Percentiles rank a stretch among this genome's conserved stretches.
Evolutionary conservation across 2,329 filamentous ascomycete species (phyloP).

Genomic region (Arachnomyces sp.): DNA sequence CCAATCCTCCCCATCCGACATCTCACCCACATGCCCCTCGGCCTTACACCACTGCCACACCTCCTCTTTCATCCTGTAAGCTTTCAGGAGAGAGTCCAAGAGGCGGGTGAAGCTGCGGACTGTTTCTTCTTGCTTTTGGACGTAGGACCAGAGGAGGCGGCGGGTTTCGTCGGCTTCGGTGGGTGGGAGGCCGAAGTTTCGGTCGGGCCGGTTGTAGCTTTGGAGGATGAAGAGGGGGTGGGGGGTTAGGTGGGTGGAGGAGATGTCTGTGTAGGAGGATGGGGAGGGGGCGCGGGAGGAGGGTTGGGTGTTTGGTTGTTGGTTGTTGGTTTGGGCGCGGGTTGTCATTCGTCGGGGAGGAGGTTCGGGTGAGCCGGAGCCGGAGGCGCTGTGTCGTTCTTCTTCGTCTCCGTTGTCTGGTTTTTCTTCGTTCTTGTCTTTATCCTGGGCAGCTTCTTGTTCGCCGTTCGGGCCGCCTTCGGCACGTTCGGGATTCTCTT

Average conservation of each 20-base stretch:
- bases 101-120: constrained; percentile 51
- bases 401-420: constrained; percentile 27
- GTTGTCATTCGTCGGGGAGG: constrained; percentile 41
- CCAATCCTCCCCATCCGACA: constrained; percentile 64
- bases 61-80: constrained; percentile 52
- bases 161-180: constrained; percentile 57
- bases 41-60: constrained; percentile 56
- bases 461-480: constrained; percentile 10
- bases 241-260: constrained; percentile 50
- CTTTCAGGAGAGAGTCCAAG: constrained; percentile 49
- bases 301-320: constrained; percentile 19
- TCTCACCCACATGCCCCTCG: constrained; percentile 56
- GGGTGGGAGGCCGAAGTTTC: constrained; percentile 50
- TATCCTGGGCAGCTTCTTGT: constrained; percentile 10
- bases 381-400: constrained; percentile 11
- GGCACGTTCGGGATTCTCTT: constrained; percentile 5
- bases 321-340: constrained; percentile 35
- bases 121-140: constrained; percentile 60
- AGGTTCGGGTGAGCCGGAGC: constrained; percentile 26
- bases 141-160: constrained; percentile 52
- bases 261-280: constrained; percentile 31
- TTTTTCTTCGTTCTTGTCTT: constrained; percentile 15
- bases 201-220: constrained; percentile 42
- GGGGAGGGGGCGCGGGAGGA: constrained; percentile 24
- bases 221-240: constrained; percentile 54